Percentiles rank a stretch among this genome's conserved stretches.
These are phyloP conservation scores for Yamadazyma endophytica DNA, from an alignment of 805 yeast species.

Conservation along the genomic window DNA sequence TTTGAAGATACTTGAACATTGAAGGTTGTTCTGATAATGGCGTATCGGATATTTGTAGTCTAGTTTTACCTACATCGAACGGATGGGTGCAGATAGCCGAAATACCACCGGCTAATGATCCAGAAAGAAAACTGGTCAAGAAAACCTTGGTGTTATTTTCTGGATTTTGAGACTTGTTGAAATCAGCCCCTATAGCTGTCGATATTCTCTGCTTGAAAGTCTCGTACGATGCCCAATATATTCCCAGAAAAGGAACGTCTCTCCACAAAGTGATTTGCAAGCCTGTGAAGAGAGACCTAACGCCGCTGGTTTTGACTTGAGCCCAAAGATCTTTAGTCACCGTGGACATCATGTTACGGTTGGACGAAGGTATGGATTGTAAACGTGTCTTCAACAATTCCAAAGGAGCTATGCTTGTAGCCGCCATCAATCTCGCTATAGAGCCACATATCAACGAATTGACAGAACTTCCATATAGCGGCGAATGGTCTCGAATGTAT, in stretches of 20 bases:
- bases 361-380: slow-evolving; percentile 75
- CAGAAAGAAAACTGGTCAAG: slow-evolving; percentile 67
- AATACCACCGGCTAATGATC: slow-evolving; percentile 75
- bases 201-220: slow-evolving; percentile 26
- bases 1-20: slow-evolving; percentile 65
- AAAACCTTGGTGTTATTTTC: slow-evolving; percentile 44
- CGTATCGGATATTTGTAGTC: slow-evolving; percentile 69
- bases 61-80: slow-evolving; percentile 94
- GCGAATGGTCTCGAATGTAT: slow-evolving; percentile 69
- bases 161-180: slow-evolving; percentile 6
- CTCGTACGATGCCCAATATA: slow-evolving; percentile 91
- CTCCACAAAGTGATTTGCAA: slow-evolving; percentile 88
- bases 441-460: slow-evolving; percentile 88
- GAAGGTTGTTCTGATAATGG: too few species aligned
- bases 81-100: slow-evolving; percentile 92
- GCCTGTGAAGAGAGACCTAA: slow-evolving; percentile 72
- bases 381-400: slow-evolving; percentile 85
- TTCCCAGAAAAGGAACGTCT: slow-evolving; percentile 95
- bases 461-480: slow-evolving; percentile 39
- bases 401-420: slow-evolving; percentile 80
- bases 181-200: slow-evolving; percentile 18
- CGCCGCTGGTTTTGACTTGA: slow-evolving; percentile 55
- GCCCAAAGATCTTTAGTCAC: slow-evolving; percentile 50
- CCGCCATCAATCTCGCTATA: slow-evolving; percentile 75
- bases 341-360: slow-evolving; percentile 30